Percentiles rank a stretch among this genome's conserved stretches.
Conservation (phyloP, 2,329 filamentous ascomycete species). For the Hypoxylon sp. region DNA sequence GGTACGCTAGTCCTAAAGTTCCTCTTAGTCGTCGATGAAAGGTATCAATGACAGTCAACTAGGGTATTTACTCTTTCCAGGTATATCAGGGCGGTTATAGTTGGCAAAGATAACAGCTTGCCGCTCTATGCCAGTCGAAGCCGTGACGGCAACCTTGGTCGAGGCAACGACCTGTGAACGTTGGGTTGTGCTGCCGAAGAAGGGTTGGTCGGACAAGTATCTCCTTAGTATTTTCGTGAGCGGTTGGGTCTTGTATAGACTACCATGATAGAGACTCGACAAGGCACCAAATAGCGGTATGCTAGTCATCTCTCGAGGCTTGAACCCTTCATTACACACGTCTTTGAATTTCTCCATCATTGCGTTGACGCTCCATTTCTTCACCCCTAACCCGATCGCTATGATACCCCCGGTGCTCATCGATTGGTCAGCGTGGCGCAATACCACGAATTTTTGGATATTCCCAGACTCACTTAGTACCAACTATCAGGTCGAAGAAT, state of each 20-base stretch:
- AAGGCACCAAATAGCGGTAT: conserved; percentile 52
- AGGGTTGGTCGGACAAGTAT: conserved; percentile 52
- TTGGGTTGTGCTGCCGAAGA: conserved; percentile 52
- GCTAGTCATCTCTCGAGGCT: conserved; percentile 51
- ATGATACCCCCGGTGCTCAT: conserved; percentile 52
- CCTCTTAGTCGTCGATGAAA: conserved; percentile 10
- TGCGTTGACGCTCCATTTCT: conserved; percentile 53
- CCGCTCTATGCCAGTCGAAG: conserved; percentile 45
- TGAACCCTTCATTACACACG: conserved; percentile 51
- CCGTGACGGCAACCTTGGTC: conserved; percentile 52
- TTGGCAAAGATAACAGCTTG: conserved; percentile 54
- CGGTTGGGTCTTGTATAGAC: conserved; percentile 54
- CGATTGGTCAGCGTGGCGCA: conserved; percentile 17
- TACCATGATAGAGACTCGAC: conserved; percentile 53
- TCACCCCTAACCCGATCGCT: conserved; percentile 54
- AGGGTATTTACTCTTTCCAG: conserved; percentile 43
- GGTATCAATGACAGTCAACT: background rate
- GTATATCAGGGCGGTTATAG: conserved; percentile 53
- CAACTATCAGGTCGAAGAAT: conserved; percentile 55
- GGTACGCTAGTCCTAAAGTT: conserved; percentile 49
- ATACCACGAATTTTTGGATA: background rate
- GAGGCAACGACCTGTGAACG: conserved; percentile 47
- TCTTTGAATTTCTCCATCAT: conserved; percentile 54
- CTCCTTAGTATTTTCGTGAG: conserved; percentile 49
- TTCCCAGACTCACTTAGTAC: conserved; percentile 50